A percentile compares a stretch with the other conserved stretches of the same genome.
phyloP scores from a whole-genome alignment of 2,329 filamentous ascomycete genomes.

The Paracorniculantispora psalliotae region DNA sequence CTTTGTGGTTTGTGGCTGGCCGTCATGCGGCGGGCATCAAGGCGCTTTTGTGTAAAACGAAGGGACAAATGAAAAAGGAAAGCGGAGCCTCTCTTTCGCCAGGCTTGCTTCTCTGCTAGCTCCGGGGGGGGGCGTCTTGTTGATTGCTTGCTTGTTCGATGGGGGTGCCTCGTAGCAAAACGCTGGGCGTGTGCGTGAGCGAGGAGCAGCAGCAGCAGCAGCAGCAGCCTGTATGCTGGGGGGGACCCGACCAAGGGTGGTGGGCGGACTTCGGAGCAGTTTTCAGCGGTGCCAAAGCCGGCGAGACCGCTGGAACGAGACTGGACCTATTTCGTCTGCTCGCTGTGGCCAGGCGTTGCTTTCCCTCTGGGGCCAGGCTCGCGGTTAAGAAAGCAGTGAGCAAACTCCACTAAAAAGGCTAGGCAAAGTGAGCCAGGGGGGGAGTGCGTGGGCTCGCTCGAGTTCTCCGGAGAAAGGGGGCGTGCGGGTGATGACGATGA shows the following conservation, averaged over 20 bases:
- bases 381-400: neutral
- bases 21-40: slow-evolving; percentile 10
- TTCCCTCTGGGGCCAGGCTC: neutral
- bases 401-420: slow-evolving; percentile 7
- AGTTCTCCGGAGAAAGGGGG: neutral
- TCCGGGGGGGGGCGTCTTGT: neutral
- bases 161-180: neutral
- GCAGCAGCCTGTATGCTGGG: neutral
- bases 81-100: slow-evolving; percentile 9
- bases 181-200: neutral
- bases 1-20: slow-evolving; percentile 11
- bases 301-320: slow-evolving; percentile 4
- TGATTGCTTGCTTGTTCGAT: neutral
- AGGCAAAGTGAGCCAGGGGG: neutral
- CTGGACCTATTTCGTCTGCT: neutral
- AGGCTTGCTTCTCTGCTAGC: neutral
- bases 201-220: no score
- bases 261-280: slow-evolving; percentile 9
- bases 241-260: neutral
- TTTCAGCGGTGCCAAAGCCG: neutral
- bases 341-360: neutral
- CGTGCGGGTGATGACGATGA: neutral
- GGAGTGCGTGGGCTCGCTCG: neutral
- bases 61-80: neutral
- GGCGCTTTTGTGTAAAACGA: slow-evolving; percentile 11